Percentiles rank a stretch among this genome's conserved stretches.
phyloP scores from a whole-genome alignment of 2,329 filamentous ascomycete species.

The Fonsecaea monophora region DNA sequence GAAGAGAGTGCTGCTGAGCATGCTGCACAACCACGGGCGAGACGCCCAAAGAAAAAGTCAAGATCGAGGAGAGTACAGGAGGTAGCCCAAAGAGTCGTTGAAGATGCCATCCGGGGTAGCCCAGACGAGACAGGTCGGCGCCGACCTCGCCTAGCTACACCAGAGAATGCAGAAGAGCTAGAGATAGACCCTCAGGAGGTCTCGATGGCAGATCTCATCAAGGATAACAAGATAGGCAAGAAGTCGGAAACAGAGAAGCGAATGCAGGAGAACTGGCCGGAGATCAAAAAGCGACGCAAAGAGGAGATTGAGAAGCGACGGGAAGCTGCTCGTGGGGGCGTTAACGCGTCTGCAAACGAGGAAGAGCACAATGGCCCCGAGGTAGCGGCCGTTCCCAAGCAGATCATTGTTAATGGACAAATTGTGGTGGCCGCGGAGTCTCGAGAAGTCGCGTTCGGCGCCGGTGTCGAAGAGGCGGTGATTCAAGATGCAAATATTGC shows the following conservation, averaged over 20 bases:
- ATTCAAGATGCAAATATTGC: constrained; percentile 54
- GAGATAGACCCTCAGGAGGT: constrained; percentile 62
- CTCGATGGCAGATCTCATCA: constrained; percentile 65
- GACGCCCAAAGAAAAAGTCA: constrained; percentile 20
- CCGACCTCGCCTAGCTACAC: constrained; percentile 38
- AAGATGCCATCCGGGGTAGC: constrained; percentile 21
- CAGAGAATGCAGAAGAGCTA: constrained; percentile 55
- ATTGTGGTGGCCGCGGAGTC: constrained; percentile 62
- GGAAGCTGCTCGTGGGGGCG: constrained; percentile 38
- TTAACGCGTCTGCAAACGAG: constrained; percentile 24
- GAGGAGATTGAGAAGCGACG: constrained; percentile 46
- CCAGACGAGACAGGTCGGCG: constrained; percentile 9
- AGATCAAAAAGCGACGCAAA: constrained; percentile 55
- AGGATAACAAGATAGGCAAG: constrained; percentile 61
- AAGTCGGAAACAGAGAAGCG: constrained; percentile 64
- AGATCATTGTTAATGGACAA: constrained; percentile 64
- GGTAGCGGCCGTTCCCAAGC: constrained; percentile 50
- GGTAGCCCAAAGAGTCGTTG: constrained; percentile 27
- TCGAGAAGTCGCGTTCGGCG: constrained; percentile 62
- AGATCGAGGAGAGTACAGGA: constrained; percentile 20
- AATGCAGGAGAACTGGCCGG: constrained; percentile 64
- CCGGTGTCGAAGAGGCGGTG: constrained; percentile 54
- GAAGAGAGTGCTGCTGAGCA: constrained; percentile 10
- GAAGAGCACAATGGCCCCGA: constrained; percentile 19
- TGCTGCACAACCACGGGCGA: neutral